phyloP scores from a whole-genome alignment of 306 rosid genomes.

The Rosa multiflora region DNA sequence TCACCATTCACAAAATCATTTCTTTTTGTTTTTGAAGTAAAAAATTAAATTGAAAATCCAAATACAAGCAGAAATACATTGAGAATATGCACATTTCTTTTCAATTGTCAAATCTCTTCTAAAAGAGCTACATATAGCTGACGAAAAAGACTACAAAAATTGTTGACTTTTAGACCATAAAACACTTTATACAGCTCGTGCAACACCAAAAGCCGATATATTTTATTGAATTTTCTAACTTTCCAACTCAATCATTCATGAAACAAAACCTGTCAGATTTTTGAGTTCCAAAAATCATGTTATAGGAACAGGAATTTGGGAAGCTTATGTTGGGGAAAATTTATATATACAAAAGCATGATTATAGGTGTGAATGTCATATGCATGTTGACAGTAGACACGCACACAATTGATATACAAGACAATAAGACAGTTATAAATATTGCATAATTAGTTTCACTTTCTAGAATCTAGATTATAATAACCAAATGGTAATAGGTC shows the following conservation, averaged over 20 bases:
- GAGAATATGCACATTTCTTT: not conserved
- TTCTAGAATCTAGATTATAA: slow-evolving; percentile 5
- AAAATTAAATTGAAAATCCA: not conserved
- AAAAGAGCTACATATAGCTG: no score
- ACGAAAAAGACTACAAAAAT: no score
- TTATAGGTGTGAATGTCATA: not conserved
- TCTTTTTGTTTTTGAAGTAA: not conserved
- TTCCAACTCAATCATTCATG: not conserved
- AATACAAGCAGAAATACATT: not conserved
- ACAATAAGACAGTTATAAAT: not conserved
- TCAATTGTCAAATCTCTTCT: not conserved
- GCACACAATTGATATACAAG: not conserved
- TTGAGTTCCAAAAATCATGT: not conserved
- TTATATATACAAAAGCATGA: not conserved
- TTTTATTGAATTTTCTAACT: not conserved
- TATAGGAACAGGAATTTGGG: not conserved
- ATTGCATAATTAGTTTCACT: not conserved
- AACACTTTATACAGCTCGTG: no score
- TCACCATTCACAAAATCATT: not conserved
- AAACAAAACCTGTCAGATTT: not conserved
- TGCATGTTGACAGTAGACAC: not conserved
- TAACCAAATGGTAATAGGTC: not conserved
- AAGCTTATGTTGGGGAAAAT: not conserved
- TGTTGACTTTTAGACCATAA: no score
- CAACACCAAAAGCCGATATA: no score